Evolutionary conservation across 805 yeast species (phyloP), one percentile per base, ranked within the genome.

Genomic region (Myxozyma neglecta): DNA sequence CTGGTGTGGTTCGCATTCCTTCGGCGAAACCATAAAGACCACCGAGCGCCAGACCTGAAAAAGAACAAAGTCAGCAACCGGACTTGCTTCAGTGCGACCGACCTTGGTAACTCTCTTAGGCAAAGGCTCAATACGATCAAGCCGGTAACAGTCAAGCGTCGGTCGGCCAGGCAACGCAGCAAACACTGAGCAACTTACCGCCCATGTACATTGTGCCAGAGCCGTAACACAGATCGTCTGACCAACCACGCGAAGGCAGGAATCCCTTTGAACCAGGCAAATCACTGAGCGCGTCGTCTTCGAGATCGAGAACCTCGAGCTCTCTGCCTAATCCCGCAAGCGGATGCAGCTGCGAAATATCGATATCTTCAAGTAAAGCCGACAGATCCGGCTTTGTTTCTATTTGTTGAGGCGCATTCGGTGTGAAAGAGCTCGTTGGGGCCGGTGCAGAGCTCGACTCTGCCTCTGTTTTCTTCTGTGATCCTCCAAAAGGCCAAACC

Each of bases 151-250:
- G 29, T 24, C 29, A 24, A 24, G 29, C 29, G 29, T 24, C 29
- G 29, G 29, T 24, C 29, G 29, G 29, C 29, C 29, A 24, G 5
- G 29, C 29, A 24, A 8, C 18, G 44, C 13, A n/a, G 29, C 18
- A 46, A 24, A 11, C 29, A 37, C 16, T 37, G 45, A 32, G 29
- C 24, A 18, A 54, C 65, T 36, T 50, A 61, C 70, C 80, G 37
- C 88, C 69, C 68, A 94, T 81, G 74, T 94, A 94, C 56, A 91
- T 90, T 6, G 97, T 86, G 76, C 99, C 99, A 10, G 98, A 88
- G 69, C 99, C 99, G 76, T 94, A 94, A 82, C 97, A 91, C 67
- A 94, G 81, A 78, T 94, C 98, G 75, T 94, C 99, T 14, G 91
- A 83, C 96, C 97, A 94, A 70, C 96, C 96, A 78, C 97, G 86